Evolutionary conservation across 257 asterid species (phyloP).

Genomic region (Nicotiana noctiflora): DNA sequence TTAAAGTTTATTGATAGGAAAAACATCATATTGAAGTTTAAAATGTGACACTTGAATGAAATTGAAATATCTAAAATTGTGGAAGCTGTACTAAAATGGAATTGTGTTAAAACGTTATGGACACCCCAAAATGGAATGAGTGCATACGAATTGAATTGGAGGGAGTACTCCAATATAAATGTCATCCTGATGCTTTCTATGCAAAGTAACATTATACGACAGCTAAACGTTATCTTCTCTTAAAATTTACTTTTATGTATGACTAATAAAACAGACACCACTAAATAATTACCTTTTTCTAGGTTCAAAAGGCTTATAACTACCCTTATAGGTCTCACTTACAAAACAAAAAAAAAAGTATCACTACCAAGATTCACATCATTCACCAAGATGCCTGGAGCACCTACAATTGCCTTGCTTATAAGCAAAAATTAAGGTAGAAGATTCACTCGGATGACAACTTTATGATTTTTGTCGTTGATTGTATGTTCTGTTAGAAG

Average conservation of each 20-base stretch:
- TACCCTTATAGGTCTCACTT: neutral
- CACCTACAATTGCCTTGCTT: neutral
- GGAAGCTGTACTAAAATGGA: neutral
- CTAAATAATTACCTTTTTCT: neutral
- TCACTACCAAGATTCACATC: conserved; percentile 5
- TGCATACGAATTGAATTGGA: neutral
- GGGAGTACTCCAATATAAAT: neutral
- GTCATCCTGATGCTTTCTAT: neutral
- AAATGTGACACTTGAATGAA: neutral
- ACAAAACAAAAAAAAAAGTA: neutral
- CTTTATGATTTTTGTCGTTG: neutral
- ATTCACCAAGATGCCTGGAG: neutral
- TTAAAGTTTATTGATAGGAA: too few species aligned
- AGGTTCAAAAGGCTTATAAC: neutral
- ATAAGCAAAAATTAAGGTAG: neutral
- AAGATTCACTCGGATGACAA: neutral
- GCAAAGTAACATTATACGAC: neutral
- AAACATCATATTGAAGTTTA: too few species aligned
- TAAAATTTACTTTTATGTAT: neutral
- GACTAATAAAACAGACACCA: neutral
- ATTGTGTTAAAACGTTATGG: neutral
- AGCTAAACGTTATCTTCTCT: neutral
- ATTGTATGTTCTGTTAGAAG: neutral
- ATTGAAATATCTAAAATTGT: neutral
- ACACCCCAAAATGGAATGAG: neutral